Base-by-base conservation (phyloP, 164 flowering plant genomes). In the Stephania cephalantha region DNA sequence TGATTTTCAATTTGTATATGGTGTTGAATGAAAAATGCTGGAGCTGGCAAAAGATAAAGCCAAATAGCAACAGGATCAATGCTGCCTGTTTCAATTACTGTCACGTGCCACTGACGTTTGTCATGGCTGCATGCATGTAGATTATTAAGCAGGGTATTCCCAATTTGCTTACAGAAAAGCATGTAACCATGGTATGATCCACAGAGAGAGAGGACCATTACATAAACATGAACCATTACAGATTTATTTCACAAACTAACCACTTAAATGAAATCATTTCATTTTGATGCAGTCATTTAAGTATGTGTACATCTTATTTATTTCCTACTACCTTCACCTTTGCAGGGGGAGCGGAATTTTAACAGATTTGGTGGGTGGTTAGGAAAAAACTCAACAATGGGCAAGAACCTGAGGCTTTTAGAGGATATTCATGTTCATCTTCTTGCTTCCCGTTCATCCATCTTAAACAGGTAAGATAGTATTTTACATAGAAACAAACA, bases 311-410 rank as follows among this genome's bases (percentile, higher is more conserved):
- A 67, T 68, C 69, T 70, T 45, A 52, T 71, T 25, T 3, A 65
- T 48, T 22, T 71, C 31, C 44, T 73, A 31, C 12, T 10, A 9
- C 55, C 12, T 20, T 30, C 67, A 76, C 71, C 30, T 78, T 73
- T 88, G 71, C 85, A 95, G 99, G 97, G 97, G 48, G 98, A 93
- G 78, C 88, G 95, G 22, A 95, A 95, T 83, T 93, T 82, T 76
- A 94, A 92, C 78, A 85, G 97, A 78, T 95, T 95, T 91, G 98
- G 99, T 78, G 98, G 97, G 46, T 95, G 99, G 99, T 86, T 95
- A 72, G 99, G 99, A 71, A 95, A 92, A 84, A 95, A 93, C 84
- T 95, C 98, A 30, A 90, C 99, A 20, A 81, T 79, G 83, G 97
- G 97, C 6, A 95, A 93, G 84, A 93, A 93, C 84, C 68, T 78